phyloP scores from a whole-genome alignment of 1,284 basidiomycete species.

The Pterulicium gracile region DNA sequence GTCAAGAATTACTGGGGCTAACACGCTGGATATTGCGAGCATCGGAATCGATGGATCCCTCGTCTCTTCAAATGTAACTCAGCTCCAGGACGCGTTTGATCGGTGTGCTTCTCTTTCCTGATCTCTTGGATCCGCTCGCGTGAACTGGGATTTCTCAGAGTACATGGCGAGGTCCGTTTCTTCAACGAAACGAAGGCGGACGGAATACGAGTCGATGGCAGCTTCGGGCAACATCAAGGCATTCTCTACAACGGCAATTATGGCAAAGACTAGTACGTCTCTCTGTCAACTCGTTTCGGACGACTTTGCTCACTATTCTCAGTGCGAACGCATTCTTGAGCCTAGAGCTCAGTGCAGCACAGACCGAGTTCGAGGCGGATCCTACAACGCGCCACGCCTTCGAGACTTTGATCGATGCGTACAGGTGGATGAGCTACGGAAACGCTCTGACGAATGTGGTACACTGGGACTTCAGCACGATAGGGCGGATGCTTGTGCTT shows the following conservation, averaged over 20 bases:
- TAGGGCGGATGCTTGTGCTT: slow-evolving; percentile 36
- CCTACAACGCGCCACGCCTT: slow-evolving; percentile 22
- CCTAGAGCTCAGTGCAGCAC: slow-evolving; percentile 28
- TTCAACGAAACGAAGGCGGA: slow-evolving; percentile 15
- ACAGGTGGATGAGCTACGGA: slow-evolving; percentile 38
- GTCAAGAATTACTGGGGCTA: slow-evolving; percentile 34
- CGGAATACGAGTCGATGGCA: slow-evolving; percentile 25
- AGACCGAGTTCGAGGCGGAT: slow-evolving; percentile 28
- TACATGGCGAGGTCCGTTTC: slow-evolving; percentile 24
- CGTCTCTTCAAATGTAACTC: slow-evolving; percentile 21
- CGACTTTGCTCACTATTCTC: not conserved
- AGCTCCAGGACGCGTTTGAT: slow-evolving; percentile 25
- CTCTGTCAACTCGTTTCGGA: not conserved
- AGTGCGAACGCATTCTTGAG: slow-evolving; percentile 28
- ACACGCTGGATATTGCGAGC: slow-evolving; percentile 31
- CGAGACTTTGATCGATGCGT: slow-evolving; percentile 27
- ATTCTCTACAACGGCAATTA: slow-evolving; percentile 25
- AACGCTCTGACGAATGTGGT: slow-evolving; percentile 29
- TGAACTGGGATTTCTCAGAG: slow-evolving; percentile 8
- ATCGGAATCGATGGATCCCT: slow-evolving; percentile 29
- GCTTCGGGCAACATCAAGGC: slow-evolving; percentile 24
- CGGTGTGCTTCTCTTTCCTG: not conserved
- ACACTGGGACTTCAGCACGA: slow-evolving; percentile 36
- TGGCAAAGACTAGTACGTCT: slow-evolving; percentile 20
- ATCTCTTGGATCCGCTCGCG: not conserved